Conservation (phyloP, 495 filamentous ascomycete genomes). For the Neurospora sp. region DNA sequence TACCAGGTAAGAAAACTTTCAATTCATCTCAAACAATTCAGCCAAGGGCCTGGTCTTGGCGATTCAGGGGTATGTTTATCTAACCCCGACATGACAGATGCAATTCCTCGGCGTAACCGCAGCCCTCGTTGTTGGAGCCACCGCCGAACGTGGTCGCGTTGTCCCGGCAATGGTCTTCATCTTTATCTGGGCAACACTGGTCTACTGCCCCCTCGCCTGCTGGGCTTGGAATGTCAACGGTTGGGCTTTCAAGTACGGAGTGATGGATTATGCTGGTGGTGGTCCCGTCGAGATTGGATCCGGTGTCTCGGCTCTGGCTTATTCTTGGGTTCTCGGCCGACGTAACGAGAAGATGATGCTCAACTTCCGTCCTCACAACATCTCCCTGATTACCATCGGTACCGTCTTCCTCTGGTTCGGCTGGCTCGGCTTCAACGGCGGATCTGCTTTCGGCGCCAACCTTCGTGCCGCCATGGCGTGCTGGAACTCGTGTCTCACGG, state of each 20-base stretch:
- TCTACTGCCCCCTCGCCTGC: constrained; percentile 93
- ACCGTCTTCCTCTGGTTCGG: constrained; percentile 97
- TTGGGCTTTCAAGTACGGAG: constrained; percentile 87
- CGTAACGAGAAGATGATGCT: constrained; percentile 99
- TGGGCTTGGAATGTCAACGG: constrained; percentile 95
- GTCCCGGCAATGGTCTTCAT: constrained; percentile 92
- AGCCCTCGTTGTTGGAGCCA: constrained; percentile 84
- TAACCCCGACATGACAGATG: constrained; percentile 47
- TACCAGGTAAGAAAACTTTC: constrained; percentile 50
- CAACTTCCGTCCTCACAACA: constrained; percentile 93
- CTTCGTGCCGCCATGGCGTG: constrained; percentile 90
- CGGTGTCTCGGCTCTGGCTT: constrained; percentile 84
- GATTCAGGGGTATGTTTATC: background rate
- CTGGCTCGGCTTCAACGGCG: constrained; percentile 98
- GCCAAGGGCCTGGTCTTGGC: background rate
- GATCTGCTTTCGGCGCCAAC: constrained; percentile 94
- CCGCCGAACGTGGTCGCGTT: constrained; percentile 88
- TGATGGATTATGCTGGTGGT: constrained; percentile 92
- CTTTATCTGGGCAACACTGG: constrained; percentile 93
- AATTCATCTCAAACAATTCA: background rate
- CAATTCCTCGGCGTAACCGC: constrained; percentile 92
- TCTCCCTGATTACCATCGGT: constrained; percentile 91
- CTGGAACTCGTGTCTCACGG: constrained; percentile 93
- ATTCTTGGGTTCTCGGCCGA: constrained; percentile 89
- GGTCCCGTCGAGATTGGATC: constrained; percentile 97